A percentile compares a stretch with the other conserved stretches of the same genome.
These are phyloP conservation scores for Rosellinia necatrix DNA, from an alignment of 2,329 filamentous ascomycete species.

Conservation along the genomic window DNA sequence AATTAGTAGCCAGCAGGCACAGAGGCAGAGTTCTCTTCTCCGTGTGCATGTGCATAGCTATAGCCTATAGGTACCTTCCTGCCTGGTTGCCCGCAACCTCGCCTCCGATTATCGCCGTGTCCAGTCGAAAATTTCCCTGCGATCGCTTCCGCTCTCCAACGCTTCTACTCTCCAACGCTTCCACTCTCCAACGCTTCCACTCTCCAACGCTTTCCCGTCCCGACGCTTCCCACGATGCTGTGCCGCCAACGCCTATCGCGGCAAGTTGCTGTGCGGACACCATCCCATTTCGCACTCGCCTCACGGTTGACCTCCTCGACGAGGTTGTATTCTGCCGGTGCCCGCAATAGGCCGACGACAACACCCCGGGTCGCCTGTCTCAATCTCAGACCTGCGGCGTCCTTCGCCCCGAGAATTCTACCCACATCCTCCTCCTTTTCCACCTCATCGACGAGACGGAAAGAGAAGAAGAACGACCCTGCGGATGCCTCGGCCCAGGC, in stretches of 20 bases:
- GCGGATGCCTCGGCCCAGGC: conserved; percentile 57
- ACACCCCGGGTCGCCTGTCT: conserved; percentile 32
- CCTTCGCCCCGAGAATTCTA: conserved; percentile 13
- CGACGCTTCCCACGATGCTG: no score
- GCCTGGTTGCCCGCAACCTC: not conserved
- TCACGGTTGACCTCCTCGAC: conserved; percentile 27
- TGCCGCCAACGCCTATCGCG: conserved; percentile 42
- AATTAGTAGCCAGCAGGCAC: no score
- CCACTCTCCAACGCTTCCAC: no score
- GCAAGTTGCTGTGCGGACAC: conserved; percentile 35
- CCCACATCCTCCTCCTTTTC: conserved; percentile 43
- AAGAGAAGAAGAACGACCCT: conserved; percentile 53
- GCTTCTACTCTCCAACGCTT: no score
- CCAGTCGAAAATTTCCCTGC: conserved; percentile 29
- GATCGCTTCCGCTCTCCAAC: no score
- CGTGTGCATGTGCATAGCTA: not conserved
- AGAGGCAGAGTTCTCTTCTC: not conserved
- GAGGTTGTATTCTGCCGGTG: conserved; percentile 36
- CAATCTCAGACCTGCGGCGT: conserved; percentile 28
- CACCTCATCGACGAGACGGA: conserved; percentile 42
- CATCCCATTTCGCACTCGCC: conserved; percentile 32
- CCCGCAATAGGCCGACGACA: conserved; percentile 26
- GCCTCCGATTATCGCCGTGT: conserved; percentile 26
- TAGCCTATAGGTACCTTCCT: conserved; percentile 2
- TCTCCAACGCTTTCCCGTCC: no score